Evolutionary conservation across 257 asterid genomes (phyloP).

Genomic region (Galeopsis tetrahit): DNA sequence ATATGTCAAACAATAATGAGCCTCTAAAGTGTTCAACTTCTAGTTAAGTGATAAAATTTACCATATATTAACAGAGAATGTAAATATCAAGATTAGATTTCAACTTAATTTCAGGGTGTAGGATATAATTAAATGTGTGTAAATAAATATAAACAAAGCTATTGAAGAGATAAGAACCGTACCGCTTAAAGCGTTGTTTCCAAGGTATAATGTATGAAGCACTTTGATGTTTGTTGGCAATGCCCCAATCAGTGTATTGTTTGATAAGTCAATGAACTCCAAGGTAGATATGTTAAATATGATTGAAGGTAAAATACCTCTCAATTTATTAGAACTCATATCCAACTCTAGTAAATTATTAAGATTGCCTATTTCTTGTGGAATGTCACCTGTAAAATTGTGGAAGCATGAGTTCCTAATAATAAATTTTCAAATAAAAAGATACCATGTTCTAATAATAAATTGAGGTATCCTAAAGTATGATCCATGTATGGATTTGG

Average conservation of each 20-base stretch:
- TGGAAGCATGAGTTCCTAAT: too few relatives aligned
- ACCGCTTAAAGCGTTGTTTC: not conserved
- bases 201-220: not conserved
- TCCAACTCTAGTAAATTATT: not conserved
- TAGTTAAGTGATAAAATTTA: too few relatives aligned
- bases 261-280: not conserved
- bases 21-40: too few relatives aligned
- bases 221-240: not conserved
- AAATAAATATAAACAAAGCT: not conserved
- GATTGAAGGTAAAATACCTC: not conserved
- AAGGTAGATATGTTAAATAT: not conserved
- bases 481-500: too few relatives aligned
- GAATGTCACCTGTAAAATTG: not conserved
- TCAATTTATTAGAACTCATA: not conserved
- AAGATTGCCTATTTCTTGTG: not conserved
- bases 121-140: too few relatives aligned
- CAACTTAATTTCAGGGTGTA: too few relatives aligned
- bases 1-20: too few relatives aligned
- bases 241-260: not conserved
- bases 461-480: too few relatives aligned
- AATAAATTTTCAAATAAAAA: too few relatives aligned
- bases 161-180: not conserved
- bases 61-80: too few relatives aligned
- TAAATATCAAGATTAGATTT: too few relatives aligned
- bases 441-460: too few relatives aligned